Evolutionary conservation across 2,329 filamentous ascomycete species (phyloP).

Genomic region (Hymenoscyphus repandus): DNA sequence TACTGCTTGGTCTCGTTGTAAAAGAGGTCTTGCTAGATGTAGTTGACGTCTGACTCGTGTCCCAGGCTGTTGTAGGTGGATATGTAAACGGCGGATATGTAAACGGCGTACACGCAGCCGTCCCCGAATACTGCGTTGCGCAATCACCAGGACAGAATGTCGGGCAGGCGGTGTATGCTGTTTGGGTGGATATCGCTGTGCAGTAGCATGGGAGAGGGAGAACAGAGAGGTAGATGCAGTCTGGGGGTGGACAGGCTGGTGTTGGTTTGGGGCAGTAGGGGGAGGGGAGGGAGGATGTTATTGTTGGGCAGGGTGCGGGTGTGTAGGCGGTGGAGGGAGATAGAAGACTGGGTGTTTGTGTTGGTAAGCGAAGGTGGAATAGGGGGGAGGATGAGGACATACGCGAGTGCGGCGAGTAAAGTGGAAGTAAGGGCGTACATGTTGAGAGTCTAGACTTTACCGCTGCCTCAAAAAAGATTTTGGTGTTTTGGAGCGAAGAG

Average conservation of each 20-base stretch:
- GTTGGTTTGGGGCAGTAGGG: conserved; percentile 14
- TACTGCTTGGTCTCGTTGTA: background rate
- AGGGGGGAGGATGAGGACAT: too few species aligned
- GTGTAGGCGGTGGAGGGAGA: too few species aligned
- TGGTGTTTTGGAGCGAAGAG: too few species aligned
- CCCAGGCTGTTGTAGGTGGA: background rate
- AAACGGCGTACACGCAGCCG: background rate
- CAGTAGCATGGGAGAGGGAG: conserved; percentile 25
- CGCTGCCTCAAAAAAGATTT: too few species aligned
- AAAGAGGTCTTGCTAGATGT: background rate
- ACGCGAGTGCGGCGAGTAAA: too few species aligned
- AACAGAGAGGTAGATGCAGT: conserved; percentile 18
- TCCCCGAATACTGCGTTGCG: conserved; percentile 1
- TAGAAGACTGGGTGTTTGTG: too few species aligned
- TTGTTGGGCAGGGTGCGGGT: conserved; percentile 18
- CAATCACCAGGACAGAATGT: conserved; percentile 13
- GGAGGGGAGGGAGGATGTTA: conserved; percentile 18
- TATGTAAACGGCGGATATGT: background rate
- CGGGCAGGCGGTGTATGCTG: conserved; percentile 20
- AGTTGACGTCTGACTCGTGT: background rate
- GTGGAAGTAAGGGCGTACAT: too few species aligned
- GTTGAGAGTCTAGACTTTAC: too few species aligned
- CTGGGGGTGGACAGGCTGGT: conserved; percentile 8
- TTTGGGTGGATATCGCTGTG: conserved; percentile 18
- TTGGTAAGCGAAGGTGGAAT: too few species aligned